Conservation (phyloP, 108 stramenopile species). For the Licmophora abbreviata region DNA sequence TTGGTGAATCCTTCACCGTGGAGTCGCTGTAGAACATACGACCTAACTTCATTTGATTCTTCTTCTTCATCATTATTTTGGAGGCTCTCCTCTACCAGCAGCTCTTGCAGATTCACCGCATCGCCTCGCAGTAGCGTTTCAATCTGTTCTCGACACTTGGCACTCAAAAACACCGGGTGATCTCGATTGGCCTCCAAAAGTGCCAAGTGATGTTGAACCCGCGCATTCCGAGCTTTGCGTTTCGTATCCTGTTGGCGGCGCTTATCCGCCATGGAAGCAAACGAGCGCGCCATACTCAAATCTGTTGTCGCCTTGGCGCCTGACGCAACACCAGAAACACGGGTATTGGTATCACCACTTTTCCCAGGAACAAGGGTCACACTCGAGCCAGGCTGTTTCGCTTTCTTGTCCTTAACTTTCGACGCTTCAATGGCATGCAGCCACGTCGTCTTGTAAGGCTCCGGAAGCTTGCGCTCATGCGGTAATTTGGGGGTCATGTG, state of each 20-base stretch:
- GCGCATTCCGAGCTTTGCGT: slow-evolving; percentile 35
- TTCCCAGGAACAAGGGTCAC: neutral
- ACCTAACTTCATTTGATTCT: slow-evolving; percentile 21
- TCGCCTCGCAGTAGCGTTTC: slow-evolving; percentile 35
- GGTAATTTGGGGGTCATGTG: slow-evolving; percentile 72
- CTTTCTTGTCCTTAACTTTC: slow-evolving; percentile 8
- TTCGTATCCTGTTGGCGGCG: slow-evolving; percentile 29
- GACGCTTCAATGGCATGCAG: slow-evolving; percentile 43
- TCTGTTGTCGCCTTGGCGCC: slow-evolving; percentile 30
- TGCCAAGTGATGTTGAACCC: slow-evolving; percentile 61
- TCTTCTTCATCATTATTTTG: slow-evolving; percentile 21
- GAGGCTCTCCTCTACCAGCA: slow-evolving; percentile 13
- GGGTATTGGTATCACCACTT: slow-evolving; percentile 2
- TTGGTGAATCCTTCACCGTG: slow-evolving; percentile 66
- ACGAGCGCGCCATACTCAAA: slow-evolving; percentile 18
- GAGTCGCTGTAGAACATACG: slow-evolving; percentile 58
- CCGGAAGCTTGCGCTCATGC: slow-evolving; percentile 86
- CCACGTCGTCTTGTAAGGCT: slow-evolving; percentile 88
- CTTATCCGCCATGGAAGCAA: slow-evolving; percentile 34
- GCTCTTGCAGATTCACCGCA: slow-evolving; percentile 3
- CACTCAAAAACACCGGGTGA: slow-evolving; percentile 67
- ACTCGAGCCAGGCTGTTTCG: slow-evolving; percentile 2
- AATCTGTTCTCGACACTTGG: slow-evolving; percentile 49
- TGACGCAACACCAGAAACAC: slow-evolving; percentile 1
- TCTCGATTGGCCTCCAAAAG: slow-evolving; percentile 68